These are phyloP conservation scores for Saturnispora besseyi DNA, from an alignment of 805 yeast genomes.

Conservation along the genomic window DNA sequence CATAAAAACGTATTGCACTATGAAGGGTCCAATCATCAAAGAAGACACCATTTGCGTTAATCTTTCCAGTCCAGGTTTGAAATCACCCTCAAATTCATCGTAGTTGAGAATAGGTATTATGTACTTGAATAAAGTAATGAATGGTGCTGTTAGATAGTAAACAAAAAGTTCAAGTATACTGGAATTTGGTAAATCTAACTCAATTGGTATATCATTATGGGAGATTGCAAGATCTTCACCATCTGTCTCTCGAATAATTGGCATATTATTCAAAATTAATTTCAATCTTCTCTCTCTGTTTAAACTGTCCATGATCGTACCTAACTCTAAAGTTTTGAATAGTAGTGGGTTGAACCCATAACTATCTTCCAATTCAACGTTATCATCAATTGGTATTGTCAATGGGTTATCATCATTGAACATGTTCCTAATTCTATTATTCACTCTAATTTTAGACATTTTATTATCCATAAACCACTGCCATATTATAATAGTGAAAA, in stretches of 20 bases:
- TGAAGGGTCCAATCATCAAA: slow-evolving; percentile 16
- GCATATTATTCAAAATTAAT: slow-evolving; percentile 8
- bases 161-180: slow-evolving; percentile 8
- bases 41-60: slow-evolving; percentile 16
- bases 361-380: slow-evolving; percentile 23
- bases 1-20: slow-evolving; percentile 18
- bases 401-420: slow-evolving; percentile 21
- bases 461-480: slow-evolving; percentile 27
- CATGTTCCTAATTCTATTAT: slow-evolving; percentile 21
- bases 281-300: slow-evolving; percentile 18
- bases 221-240: background rate
- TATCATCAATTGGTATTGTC: slow-evolving; percentile 15
- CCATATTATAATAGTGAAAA: slow-evolving; percentile 38
- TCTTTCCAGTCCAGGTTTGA: slow-evolving; percentile 17
- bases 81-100: slow-evolving; percentile 16
- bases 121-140: slow-evolving; percentile 14
- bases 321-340: slow-evolving; percentile 23
- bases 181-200: slow-evolving; percentile 4
- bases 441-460: slow-evolving; percentile 14
- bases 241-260: slow-evolving; percentile 11
- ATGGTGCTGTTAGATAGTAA: slow-evolving; percentile 15
- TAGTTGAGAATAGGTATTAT: slow-evolving; percentile 20
- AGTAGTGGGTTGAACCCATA: slow-evolving; percentile 25
- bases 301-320: slow-evolving; percentile 19
- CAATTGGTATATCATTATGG: slow-evolving; percentile 7